phyloP scores from a whole-genome alignment of 371 early-diverging fungal genomes.

The Lichtheimia ornata region DNA sequence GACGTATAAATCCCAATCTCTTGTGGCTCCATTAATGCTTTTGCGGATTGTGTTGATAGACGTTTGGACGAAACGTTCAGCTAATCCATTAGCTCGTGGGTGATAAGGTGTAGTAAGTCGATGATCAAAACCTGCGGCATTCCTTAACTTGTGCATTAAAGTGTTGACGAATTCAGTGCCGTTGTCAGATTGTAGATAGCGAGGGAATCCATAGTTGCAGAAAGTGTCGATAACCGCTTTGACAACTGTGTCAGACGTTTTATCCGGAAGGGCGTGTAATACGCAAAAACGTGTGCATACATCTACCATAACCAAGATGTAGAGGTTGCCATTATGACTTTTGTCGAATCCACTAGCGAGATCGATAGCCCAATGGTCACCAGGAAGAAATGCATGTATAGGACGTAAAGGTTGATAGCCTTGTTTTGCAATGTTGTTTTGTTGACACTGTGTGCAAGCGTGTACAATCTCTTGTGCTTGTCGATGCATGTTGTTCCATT shows the following conservation, averaged over 20 bases:
- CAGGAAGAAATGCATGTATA: conserved; percentile 14
- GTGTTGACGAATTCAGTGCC: conserved; percentile 24
- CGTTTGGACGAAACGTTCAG: conserved; percentile 15
- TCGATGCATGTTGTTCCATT: conserved; percentile 21
- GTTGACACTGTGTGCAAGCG: conserved; percentile 20
- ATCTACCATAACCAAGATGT: conserved; percentile 24
- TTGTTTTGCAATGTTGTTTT: conserved; percentile 10
- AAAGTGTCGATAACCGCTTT: conserved; percentile 15
- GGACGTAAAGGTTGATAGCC: conserved; percentile 23
- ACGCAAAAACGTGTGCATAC: conserved; percentile 23
- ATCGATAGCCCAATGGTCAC: conserved; percentile 28
- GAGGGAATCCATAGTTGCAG: conserved; percentile 22
- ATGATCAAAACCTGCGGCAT: conserved; percentile 5
- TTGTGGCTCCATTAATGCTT: not conserved
- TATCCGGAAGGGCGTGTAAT: conserved; percentile 19
- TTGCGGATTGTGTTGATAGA: conserved; percentile 1
- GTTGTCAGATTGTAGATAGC: conserved; percentile 24
- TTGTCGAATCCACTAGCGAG: conserved; percentile 22
- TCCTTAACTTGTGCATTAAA: conserved; percentile 8
- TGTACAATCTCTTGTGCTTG: conserved; percentile 17
- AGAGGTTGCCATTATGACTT: conserved; percentile 13
- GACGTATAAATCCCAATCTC: conserved; percentile 9
- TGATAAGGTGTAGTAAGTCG: conserved; percentile 8
- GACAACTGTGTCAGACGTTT: conserved; percentile 17
- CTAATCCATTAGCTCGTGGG: not conserved